Conservation (phyloP, 2,329 filamentous ascomycete species). For the Aspergillus udagawae region DNA sequence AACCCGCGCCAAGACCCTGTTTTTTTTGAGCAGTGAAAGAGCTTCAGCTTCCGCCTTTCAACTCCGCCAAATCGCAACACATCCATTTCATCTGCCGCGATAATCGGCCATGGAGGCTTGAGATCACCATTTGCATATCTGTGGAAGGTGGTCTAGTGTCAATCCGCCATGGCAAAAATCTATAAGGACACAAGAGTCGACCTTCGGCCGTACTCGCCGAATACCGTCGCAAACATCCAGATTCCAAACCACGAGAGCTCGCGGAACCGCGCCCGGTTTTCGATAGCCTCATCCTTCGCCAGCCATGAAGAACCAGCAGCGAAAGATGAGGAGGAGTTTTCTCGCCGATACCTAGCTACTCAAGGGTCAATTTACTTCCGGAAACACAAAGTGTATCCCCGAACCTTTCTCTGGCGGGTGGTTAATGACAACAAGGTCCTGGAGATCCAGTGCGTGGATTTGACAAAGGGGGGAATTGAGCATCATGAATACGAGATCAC, state of each 20-base stretch:
- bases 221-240: constrained; percentile 66
- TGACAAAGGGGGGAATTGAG: constrained; percentile 64
- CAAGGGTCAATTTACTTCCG: constrained; percentile 84
- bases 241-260: constrained; percentile 51
- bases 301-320: constrained; percentile 38
- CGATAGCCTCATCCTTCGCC: constrained; percentile 41
- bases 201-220: constrained; percentile 67
- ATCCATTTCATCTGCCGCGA: constrained; percentile 12
- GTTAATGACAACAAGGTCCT: constrained; percentile 74
- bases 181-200: constrained; percentile 87
- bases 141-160: constrained; percentile 17
- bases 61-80: constrained; percentile 15
- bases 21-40: constrained; percentile 28
- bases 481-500: constrained; percentile 66
- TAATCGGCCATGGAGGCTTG: constrained; percentile 31
- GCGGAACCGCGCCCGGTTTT: constrained; percentile 44
- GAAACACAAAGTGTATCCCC: constrained; percentile 68
- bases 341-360: constrained; percentile 67
- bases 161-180: constrained; percentile 60
- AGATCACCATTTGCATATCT: constrained; percentile 17
- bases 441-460: constrained; percentile 77
- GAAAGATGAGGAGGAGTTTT: constrained; percentile 66
- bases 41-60: constrained; percentile 25
- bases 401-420: constrained; percentile 87
- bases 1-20: constrained; percentile 33